Evolutionary conservation across 192 early-diverging fungal species (phyloP).

Genomic region (Coemansia sp.): DNA sequence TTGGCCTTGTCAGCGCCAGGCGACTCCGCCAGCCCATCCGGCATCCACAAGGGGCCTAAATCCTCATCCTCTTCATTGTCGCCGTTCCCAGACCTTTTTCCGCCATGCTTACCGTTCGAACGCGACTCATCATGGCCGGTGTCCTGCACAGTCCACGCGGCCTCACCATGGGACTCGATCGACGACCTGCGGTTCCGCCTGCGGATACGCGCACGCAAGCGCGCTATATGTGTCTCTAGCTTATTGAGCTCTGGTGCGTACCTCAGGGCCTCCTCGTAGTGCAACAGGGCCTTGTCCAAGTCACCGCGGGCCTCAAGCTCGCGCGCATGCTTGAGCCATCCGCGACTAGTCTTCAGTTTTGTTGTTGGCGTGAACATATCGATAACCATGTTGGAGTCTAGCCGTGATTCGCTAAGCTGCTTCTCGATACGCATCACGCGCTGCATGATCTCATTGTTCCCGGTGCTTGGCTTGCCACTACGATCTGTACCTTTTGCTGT

Average conservation of each 20-base stretch:
- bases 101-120: neutral
- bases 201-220: slow-evolving; percentile 32
- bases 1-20: slow-evolving; percentile 49
- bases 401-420: slow-evolving; percentile 27
- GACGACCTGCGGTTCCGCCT: slow-evolving; percentile 39
- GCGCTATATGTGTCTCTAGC: slow-evolving; percentile 50
- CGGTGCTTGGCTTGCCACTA: neutral
- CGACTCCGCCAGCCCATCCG: slow-evolving; percentile 45
- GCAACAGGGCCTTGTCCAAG: slow-evolving; percentile 47
- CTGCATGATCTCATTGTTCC: slow-evolving; percentile 44
- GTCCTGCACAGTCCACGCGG: neutral
- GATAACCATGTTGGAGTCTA: slow-evolving; percentile 40
- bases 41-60: slow-evolving; percentile 37
- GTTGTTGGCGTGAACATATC: slow-evolving; percentile 59
- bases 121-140: neutral
- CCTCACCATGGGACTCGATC: slow-evolving; percentile 34
- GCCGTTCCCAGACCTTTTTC: neutral
- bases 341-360: slow-evolving; percentile 58
- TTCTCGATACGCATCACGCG: slow-evolving; percentile 49
- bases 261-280: slow-evolving; percentile 52
- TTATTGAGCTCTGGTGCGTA: slow-evolving; percentile 54
- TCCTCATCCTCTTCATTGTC: slow-evolving; percentile 37
- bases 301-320: slow-evolving; percentile 55
- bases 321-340: slow-evolving; percentile 54
- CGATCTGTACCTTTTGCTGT: neutral